Percentiles rank a stretch among this genome's conserved stretches.
phyloP scores from a whole-genome alignment of 176 grass and related monocot species.

The Otatea glauca region DNA sequence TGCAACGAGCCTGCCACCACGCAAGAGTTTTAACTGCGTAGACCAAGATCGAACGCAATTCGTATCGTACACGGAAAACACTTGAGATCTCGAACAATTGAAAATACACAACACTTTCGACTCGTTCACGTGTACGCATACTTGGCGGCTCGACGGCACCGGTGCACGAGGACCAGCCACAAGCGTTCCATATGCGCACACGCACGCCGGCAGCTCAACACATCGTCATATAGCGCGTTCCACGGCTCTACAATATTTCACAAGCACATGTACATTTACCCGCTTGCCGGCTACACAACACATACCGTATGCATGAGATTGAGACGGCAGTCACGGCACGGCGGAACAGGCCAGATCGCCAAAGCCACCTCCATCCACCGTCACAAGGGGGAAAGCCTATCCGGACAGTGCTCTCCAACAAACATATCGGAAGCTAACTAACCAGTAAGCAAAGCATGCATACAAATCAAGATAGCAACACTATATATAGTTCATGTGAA shows the following conservation, averaged over 20 bases:
- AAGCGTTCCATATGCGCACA: neutral
- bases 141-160: neutral
- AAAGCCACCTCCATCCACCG: neutral
- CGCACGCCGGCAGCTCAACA: neutral
- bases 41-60: neutral
- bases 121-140: neutral
- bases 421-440: neutral
- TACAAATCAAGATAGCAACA: too few species aligned
- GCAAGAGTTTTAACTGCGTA: neutral
- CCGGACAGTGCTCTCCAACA: neutral
- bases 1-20: neutral
- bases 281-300: neutral
- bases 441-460: too few species aligned
- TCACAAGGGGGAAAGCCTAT: neutral
- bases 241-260: neutral
- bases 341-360: too few species aligned
- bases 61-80: neutral
- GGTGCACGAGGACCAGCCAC: neutral
- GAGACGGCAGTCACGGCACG: too few species aligned
- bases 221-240: neutral
- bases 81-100: neutral
- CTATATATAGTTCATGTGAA: too few species aligned
- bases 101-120: neutral
- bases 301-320: neutral
- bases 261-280: neutral